Evolutionary conservation across 2,329 filamentous ascomycete species (phyloP).

Genomic region (Colletotrichum plurivorum): DNA sequence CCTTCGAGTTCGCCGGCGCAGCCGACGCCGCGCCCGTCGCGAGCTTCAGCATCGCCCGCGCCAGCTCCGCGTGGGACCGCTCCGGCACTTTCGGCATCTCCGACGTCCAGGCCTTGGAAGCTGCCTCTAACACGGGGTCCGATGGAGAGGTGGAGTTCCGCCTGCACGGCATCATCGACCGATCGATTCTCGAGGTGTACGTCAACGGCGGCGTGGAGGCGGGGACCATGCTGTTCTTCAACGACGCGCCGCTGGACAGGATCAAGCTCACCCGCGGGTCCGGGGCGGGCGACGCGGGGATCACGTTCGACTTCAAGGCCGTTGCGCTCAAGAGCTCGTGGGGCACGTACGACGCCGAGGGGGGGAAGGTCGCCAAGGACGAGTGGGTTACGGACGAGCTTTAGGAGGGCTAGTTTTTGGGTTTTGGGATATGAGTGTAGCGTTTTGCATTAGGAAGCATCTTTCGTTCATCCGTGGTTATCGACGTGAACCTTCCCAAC

Average conservation of each 20-base stretch:
- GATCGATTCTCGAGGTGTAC: slow-evolving; percentile 53
- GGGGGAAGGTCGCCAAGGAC: slow-evolving; percentile 17
- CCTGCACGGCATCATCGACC: slow-evolving; percentile 52
- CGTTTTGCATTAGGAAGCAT: not conserved
- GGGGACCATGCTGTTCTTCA: slow-evolving; percentile 50
- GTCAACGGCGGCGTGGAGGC: slow-evolving; percentile 51
- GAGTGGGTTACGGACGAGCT: slow-evolving; percentile 29
- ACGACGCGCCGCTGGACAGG: slow-evolving; percentile 38
- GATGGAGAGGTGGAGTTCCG: slow-evolving; percentile 50
- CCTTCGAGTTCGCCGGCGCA: slow-evolving; percentile 45
- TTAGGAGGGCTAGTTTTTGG: not conserved
- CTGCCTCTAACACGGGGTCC: slow-evolving; percentile 42
- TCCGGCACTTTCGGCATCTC: slow-evolving; percentile 27
- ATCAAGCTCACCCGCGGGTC: slow-evolving; percentile 30
- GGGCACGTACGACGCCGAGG: slow-evolving; percentile 29
- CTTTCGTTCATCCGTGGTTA: not conserved
- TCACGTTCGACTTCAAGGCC: slow-evolving; percentile 37
- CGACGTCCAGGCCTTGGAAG: slow-evolving; percentile 30
- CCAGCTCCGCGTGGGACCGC: slow-evolving; percentile 41
- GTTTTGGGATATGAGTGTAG: not conserved
- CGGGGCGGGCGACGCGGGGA: slow-evolving; percentile 25
- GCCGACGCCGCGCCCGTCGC: slow-evolving; percentile 42
- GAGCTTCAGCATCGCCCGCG: slow-evolving; percentile 49
- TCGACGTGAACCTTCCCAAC: too few species aligned
- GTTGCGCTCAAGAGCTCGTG: slow-evolving; percentile 38